Evolutionary conservation across 768 basidiomycete species (phyloP), one percentile per base, ranked within the genome.

Genomic region (Trametes villosa): DNA sequence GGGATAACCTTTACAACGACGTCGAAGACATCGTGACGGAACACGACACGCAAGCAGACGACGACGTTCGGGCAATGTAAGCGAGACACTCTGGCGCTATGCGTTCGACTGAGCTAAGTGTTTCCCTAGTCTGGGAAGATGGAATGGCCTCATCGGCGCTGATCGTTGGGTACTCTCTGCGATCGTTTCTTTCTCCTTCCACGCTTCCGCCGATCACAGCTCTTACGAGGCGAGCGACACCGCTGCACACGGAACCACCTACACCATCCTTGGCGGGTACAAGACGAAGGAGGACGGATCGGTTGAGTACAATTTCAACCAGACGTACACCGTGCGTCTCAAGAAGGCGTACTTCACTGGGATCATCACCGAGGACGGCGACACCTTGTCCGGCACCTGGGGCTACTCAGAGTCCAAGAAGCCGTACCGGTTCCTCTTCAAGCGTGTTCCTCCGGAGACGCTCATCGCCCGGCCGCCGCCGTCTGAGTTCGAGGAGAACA

Each of bases 381-480:
- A 65, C 4, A 66, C 65, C 17, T 67, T 73, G 2, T 68, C 60
- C 12, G 75, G 68, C 17, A 67, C 44, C 9, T 72, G 71, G 72
- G 74, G 66, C n/a, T 57, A 67, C 57, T 6, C 57, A 60, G 60
- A 62, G 55, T 59, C 54, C 26, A 33, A 48, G 6, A 61, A 62
- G 12, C 64, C 65, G 0, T 68, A 66, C n/a, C 49, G 50, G 41
- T 74, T 75, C 62, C 50, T 72, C 7, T 69, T 71, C 59, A 72
- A 72, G 58, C 65, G 70, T 6, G 59, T 70, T 12, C 46, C 69
- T 11, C 67, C 72, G 0, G 69, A 72, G 17, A 34, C 66, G 20
- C 62, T 75, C 51, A 60, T 68, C 29, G 70, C 67, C 48, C 70
- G 70, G 51, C 75, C 75, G 2, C 52, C 71, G 1, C 70, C 71